Evolutionary conservation across 2,329 filamentous ascomycete species (phyloP).

Genomic region (Pseudogymnoascus sp.): DNA sequence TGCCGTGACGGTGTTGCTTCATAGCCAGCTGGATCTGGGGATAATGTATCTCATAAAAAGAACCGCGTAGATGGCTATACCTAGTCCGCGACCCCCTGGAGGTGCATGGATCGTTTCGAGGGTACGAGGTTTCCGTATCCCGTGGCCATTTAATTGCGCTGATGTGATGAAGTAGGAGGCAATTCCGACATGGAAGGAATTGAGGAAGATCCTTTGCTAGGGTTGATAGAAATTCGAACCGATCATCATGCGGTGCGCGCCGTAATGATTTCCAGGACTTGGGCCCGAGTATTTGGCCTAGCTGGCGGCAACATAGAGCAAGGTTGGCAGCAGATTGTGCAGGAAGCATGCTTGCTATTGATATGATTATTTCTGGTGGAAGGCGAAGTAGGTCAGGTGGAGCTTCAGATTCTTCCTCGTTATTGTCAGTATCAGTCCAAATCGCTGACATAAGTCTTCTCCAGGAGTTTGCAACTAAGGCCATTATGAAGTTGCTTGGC

Average conservation of each 20-base stretch:
- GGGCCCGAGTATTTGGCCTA: slow-evolving; percentile 17
- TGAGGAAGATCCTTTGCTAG: slow-evolving; percentile 18
- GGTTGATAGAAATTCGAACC: slow-evolving; percentile 15
- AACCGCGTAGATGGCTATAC: slow-evolving; percentile 13
- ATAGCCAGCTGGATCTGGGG: slow-evolving; percentile 20
- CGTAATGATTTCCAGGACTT: slow-evolving; percentile 15
- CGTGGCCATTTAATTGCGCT: slow-evolving; percentile 17
- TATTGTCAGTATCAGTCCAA: not conserved
- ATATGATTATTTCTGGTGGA: slow-evolving; percentile 18
- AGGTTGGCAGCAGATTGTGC: slow-evolving; percentile 16
- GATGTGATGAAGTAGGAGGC: slow-evolving; percentile 17
- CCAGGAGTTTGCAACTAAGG: slow-evolving; percentile 12
- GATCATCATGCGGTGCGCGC: slow-evolving; percentile 3
- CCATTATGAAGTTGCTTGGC: slow-evolving; percentile 6
- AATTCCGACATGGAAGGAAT: slow-evolving; percentile 17
- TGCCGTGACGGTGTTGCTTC: slow-evolving; percentile 16
- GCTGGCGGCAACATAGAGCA: slow-evolving; percentile 16
- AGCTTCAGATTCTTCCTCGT: not conserved
- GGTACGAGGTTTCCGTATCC: not conserved
- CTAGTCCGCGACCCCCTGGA: not conserved
- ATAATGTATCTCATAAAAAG: slow-evolving; percentile 17
- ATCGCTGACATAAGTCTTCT: slow-evolving; percentile 13
- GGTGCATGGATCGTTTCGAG: slow-evolving; percentile 3
- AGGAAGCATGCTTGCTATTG: slow-evolving; percentile 17
- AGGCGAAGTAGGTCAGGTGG: slow-evolving; percentile 15